Evolutionary conservation across 306 rosid species (phyloP), one percentile per base, ranked within the genome.

Genomic region (Gastrolobium bilobum): DNA sequence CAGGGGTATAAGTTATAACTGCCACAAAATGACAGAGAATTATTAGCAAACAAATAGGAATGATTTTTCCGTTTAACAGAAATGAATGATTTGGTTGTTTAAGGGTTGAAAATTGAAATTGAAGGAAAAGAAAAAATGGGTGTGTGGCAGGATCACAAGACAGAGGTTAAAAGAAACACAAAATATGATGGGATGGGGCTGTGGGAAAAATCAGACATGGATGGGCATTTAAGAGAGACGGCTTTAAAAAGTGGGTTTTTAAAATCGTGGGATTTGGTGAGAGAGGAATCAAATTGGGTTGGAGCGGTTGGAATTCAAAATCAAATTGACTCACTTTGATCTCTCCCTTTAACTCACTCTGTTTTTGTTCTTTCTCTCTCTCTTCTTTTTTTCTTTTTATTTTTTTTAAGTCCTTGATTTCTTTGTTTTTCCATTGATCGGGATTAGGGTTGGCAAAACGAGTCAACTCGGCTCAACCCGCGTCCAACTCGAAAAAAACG

Each of bases 261-360:
- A 52, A 90, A 82, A 40, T 79, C 14, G 78, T 74, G 78, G 86
- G 71, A 86, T 87, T 90, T 85, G 92, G 92, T 79, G 90, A 60
- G 62, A 77, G 84, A 63, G 38, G 61, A 76, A 60, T 80, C 76
- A 88, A 52, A 71, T 59, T 62, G 70, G 69, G 79, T 53, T 80
- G 90, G 90, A 87, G 98, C 88, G 85, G 84, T 86, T 87, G 87
- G 85, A 73, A 77, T 86, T 80, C 76, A 80, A 80, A 83, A 59
- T 65, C 0, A 39, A 43, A 50, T 83, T 80, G 83, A 77, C 83
- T 58, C 46, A 4, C 38, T 75, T 84, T 84, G 14, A 68, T 80
- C 79, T 54, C 71, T 60, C 75, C 75, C 76, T 66, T 53, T 59
- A 14, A 29, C 5, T 58, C 77, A 79, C 79, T 77, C 68, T 48